A percentile compares a stretch with the other conserved stretches of the same genome.
Conservation (phyloP, 179 eudicot species). For the Nepenthes alata region DNA sequence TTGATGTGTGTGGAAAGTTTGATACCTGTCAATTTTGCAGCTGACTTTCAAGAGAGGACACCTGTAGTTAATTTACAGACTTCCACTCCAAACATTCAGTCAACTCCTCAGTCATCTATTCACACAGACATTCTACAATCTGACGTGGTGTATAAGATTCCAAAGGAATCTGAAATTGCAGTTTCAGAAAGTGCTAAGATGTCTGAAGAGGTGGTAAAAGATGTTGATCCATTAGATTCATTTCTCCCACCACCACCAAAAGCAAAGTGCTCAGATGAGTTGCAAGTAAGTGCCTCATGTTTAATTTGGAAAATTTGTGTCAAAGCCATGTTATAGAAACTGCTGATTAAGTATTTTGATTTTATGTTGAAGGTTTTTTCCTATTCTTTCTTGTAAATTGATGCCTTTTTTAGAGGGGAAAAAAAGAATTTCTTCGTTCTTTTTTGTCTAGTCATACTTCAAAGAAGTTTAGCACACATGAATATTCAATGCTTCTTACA, state of each 20-base stretch:
- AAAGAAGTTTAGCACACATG: no score
- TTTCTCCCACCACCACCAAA: slow-evolving; percentile 76
- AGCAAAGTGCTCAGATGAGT: slow-evolving; percentile 51
- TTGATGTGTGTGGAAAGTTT: not conserved
- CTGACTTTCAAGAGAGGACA: slow-evolving; percentile 31
- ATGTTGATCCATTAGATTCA: slow-evolving; percentile 43
- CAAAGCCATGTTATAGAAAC: no score
- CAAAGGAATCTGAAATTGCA: slow-evolving; percentile 27
- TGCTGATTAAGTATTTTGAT: no score
- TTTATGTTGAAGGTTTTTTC: no score
- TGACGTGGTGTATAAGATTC: slow-evolving; percentile 20
- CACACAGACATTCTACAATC: slow-evolving; percentile 25
- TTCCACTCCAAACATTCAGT: slow-evolving; percentile 30
- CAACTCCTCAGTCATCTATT: slow-evolving; percentile 37
- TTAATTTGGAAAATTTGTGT: not conserved
- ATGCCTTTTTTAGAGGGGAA: no score
- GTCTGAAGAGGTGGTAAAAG: slow-evolving; percentile 26
- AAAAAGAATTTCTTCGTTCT: no score
- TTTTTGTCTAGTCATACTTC: no score
- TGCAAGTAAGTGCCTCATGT: slow-evolving; percentile 42
- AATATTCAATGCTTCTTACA: no score
- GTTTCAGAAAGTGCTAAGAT: slow-evolving; percentile 23
- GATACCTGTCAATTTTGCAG: slow-evolving; percentile 14
- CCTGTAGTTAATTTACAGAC: slow-evolving; percentile 21
- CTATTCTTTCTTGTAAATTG: no score